Conservation (phyloP, 495 filamentous ascomycete species). For the Thermothielavioides terrestris region DNA sequence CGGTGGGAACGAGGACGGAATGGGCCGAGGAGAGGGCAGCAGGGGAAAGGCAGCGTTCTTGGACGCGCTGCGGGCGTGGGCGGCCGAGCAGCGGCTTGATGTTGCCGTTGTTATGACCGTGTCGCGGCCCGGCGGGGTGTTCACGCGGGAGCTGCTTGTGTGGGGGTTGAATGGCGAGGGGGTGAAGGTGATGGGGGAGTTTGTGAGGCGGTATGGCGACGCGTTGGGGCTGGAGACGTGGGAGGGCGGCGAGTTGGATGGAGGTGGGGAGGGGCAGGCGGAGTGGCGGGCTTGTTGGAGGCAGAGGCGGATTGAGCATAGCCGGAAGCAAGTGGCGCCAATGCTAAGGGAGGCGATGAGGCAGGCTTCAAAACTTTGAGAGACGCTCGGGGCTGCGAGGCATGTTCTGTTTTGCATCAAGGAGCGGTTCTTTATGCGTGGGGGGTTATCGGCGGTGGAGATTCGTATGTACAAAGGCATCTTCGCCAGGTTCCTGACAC, state of each 20-base stretch:
- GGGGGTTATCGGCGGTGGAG: too few relatives aligned
- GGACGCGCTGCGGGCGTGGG: constrained; percentile 41
- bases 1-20: too few relatives aligned
- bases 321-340: constrained; percentile 85
- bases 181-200: constrained; percentile 42
- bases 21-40: too few relatives aligned
- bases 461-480: too few relatives aligned
- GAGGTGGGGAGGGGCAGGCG: constrained; percentile 27
- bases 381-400: background rate
- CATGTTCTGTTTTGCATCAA: background rate
- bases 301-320: constrained; percentile 58
- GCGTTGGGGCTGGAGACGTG: constrained; percentile 52
- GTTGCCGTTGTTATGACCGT: constrained; percentile 73
- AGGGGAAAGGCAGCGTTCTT: constrained; percentile 22
- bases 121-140: constrained; percentile 45
- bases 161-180: constrained; percentile 45
- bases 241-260: constrained; percentile 39
- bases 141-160: constrained; percentile 67
- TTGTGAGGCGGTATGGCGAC: constrained; percentile 39
- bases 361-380: constrained; percentile 23
- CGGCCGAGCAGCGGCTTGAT: constrained; percentile 48
- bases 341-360: constrained; percentile 60
- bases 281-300: constrained; percentile 51
- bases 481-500: too few relatives aligned
- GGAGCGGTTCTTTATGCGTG: too few relatives aligned